Conservation (phyloP, 495 filamentous ascomycete genomes). For the Penicillium diatomitis region DNA sequence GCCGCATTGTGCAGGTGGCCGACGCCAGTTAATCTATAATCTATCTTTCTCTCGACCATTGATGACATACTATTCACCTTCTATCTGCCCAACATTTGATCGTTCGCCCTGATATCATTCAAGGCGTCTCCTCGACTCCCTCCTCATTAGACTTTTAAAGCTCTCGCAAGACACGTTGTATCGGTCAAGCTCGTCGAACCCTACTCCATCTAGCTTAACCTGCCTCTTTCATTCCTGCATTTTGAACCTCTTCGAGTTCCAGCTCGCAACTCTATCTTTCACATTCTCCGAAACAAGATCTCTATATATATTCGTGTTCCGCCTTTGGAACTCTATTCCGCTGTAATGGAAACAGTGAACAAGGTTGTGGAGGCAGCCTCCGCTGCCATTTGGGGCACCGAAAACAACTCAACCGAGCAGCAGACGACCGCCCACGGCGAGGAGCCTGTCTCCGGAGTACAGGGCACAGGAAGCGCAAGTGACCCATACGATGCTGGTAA, state of each 20-base stretch:
- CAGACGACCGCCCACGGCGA: slow-evolving; percentile 18
- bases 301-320: background rate
- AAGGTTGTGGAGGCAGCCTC: slow-evolving; percentile 28
- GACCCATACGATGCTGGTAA: slow-evolving; percentile 40
- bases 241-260: too few relatives aligned
- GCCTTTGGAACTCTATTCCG: background rate
- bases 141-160: too few relatives aligned
- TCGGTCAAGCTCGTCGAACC: too few relatives aligned
- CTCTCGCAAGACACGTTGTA: too few relatives aligned
- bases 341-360: slow-evolving; percentile 29
- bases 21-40: slow-evolving; percentile 2
- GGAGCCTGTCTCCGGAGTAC: slow-evolving; percentile 35
- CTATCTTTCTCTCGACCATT: slow-evolving; percentile 1
- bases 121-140: too few relatives aligned
- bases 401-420: slow-evolving; percentile 7
- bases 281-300: background rate
- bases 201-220: too few relatives aligned
- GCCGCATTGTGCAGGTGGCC: background rate
- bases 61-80: slow-evolving; percentile 2
- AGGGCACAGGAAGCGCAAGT: slow-evolving; percentile 25
- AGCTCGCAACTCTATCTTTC: background rate
- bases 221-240: too few relatives aligned
- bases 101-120: too few relatives aligned
- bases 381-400: slow-evolving; percentile 23
- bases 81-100: background rate